Evolutionary conservation across 1,139 yeast genomes (phyloP), one percentile per base, ranked within the genome.

Genomic region (Candida anutae): DNA sequence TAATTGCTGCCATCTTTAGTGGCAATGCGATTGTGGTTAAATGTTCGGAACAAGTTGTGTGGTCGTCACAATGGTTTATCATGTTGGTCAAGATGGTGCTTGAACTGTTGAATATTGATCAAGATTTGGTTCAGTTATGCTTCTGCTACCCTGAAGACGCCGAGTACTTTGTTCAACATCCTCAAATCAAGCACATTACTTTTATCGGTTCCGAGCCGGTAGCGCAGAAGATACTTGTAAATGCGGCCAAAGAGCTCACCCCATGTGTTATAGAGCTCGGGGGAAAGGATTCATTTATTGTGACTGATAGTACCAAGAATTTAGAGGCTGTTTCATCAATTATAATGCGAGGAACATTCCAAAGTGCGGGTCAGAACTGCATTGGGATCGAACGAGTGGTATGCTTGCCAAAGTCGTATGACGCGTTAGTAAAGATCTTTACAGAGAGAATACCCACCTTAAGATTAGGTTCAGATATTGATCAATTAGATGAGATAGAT

Each of bases 201-300:
- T 90, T 90, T 46, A 90, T 90, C 46, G 98, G 98, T 2, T 83
- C 95, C n/a, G 74, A 83, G 37, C 85, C 87, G 2, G 94, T 90
- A 21, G 97, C 97, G 2, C 90, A 85, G 45, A 76, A 77, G 37
- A 95, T 90, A 12, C 77, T 81, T 19, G 68, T 66, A 27, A 82
- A 85, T 27, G 96, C 97, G 3, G 72, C 95, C 20, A 74, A 74
- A 37, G 71, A 82, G 14, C 61, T 90, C 43, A 87, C 94, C 0
- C 98, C 97, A 0, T 87, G 90, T 29, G 96, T 88, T 19, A 88
- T 85, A 5, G 98, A 90, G 53, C 65, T 90, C 19, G 98, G 98
- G 21, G 98, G 98, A 14, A 90, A 90, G 48, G 98, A 90, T 53
- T 81, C 96, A 0, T 73, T 85, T 17, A 66, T 90, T 33, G 88